These are phyloP conservation scores for Hygrocybe punicea DNA, from an alignment of 768 basidiomycete species.

Conservation along the genomic window DNA sequence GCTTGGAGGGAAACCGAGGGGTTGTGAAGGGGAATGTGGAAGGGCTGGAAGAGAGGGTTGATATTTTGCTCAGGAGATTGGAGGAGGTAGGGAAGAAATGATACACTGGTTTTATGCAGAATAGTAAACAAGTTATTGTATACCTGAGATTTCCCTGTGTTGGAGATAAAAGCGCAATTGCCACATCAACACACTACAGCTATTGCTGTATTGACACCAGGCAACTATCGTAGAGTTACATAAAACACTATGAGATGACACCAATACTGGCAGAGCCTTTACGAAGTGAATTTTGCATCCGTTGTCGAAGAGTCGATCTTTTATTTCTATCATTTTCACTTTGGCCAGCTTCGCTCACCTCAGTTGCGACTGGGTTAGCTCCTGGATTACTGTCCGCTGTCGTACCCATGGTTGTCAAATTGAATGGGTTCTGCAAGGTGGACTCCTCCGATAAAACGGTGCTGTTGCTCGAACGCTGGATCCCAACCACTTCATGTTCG, in stretches of 20 bases:
- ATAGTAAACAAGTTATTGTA: neutral
- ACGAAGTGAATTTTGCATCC: slow-evolving; percentile 35
- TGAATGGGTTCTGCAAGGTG: neutral
- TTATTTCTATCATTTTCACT: neutral
- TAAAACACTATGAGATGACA: neutral
- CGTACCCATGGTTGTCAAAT: neutral
- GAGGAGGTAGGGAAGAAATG: slow-evolving; percentile 28
- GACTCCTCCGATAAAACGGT: too few species aligned
- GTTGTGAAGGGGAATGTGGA: slow-evolving; percentile 72
- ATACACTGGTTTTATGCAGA: neutral
- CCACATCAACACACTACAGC: too few species aligned
- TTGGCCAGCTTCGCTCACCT: neutral
- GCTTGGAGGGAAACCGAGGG: slow-evolving; percentile 66
- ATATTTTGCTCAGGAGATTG: slow-evolving; percentile 39
- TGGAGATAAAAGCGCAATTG: too few species aligned
- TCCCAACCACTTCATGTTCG: slow-evolving; percentile 37
- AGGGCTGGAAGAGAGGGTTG: slow-evolving; percentile 58
- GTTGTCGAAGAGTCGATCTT: slow-evolving; percentile 67
- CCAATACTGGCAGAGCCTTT: neutral
- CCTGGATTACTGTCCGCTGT: neutral
- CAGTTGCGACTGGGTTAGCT: neutral
- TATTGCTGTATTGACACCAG: neutral
- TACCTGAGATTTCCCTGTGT: neutral
- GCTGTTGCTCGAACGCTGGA: neutral
- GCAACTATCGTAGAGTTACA: neutral